Evolutionary conservation across 495 filamentous ascomycete genomes (phyloP).

Genomic region (Aspergillus saccharolyticus): DNA sequence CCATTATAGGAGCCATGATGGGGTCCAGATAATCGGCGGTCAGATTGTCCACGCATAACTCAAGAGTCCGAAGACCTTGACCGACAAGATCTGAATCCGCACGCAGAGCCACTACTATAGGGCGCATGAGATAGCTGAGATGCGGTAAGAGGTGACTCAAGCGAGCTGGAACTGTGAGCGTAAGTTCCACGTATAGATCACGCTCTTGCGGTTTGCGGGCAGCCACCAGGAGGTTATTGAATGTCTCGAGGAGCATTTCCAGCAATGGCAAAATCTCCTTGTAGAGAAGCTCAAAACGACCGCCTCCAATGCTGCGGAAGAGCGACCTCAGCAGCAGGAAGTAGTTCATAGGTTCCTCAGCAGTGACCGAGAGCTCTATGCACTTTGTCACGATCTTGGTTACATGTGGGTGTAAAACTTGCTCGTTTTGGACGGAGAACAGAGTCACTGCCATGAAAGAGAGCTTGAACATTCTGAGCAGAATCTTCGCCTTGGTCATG

Average conservation of each 20-base stretch:
- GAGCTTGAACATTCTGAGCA: conserved; percentile 93
- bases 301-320: conserved; percentile 94
- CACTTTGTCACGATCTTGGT: conserved; percentile 94
- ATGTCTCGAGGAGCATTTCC: conserved; percentile 94
- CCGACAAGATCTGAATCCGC: conserved; percentile 90
- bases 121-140: conserved; percentile 93
- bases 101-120: conserved; percentile 87
- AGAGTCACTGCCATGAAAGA: conserved; percentile 99
- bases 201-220: conserved; percentile 85
- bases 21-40: conserved; percentile 97
- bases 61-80: conserved; percentile 87
- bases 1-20: conserved; percentile 98
- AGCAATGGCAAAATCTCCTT: conserved; percentile 94
- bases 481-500: conserved; percentile 81
- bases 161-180: conserved; percentile 89
- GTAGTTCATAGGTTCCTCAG: conserved; percentile 98
- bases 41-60: conserved; percentile 96
- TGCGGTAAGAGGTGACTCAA: conserved; percentile 96
- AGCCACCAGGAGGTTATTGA: conserved; percentile 86
- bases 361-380: conserved; percentile 89
- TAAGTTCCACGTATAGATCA: conserved; percentile 95
- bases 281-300: conserved; percentile 94
- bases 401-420: conserved; percentile 90
- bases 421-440: conserved; percentile 91
- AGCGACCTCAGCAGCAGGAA: conserved; percentile 88